phyloP scores from a whole-genome alignment of 805 yeast genomes.

The Candida nitratophila region DNA sequence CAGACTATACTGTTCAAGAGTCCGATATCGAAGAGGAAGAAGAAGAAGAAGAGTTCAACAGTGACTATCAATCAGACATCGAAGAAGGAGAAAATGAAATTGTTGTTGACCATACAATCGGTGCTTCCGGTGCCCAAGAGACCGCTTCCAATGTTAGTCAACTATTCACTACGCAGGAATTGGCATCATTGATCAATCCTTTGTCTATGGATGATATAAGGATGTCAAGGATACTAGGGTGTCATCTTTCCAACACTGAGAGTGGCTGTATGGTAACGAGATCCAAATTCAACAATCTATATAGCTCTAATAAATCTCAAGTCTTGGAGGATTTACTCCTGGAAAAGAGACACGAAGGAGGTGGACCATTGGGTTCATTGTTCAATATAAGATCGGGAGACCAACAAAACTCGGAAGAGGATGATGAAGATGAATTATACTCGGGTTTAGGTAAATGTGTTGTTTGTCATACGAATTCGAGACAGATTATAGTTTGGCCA shows the following conservation, averaged over 20 bases:
- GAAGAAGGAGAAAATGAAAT: conserved; percentile 1
- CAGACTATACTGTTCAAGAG: neutral
- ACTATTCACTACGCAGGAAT: conserved; percentile 6
- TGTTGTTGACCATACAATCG: neutral
- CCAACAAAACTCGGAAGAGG: conserved; percentile 1
- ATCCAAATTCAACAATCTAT: neutral
- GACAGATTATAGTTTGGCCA: conserved; percentile 88
- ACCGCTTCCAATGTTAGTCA: too few relatives aligned
- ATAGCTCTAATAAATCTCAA: neutral
- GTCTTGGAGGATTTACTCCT: conserved; percentile 5
- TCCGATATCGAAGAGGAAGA: conserved; percentile 1
- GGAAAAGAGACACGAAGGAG: conserved; percentile 5
- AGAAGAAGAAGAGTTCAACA: conserved; percentile 2
- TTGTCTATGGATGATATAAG: neutral
- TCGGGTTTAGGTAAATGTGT: conserved; percentile 52
- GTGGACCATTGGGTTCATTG: too few relatives aligned
- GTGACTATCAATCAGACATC: conserved; percentile 3
- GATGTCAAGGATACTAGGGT: conserved; percentile 5
- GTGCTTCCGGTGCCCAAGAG: too few relatives aligned
- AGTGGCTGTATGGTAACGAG: neutral
- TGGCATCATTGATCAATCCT: conserved; percentile 4
- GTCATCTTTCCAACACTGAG: conserved; percentile 4
- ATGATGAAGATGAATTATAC: conserved; percentile 24
- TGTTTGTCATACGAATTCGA: conserved; percentile 66
- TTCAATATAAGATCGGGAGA: neutral